These are phyloP conservation scores for Tetracladium marchalianum DNA, from an alignment of 495 filamentous ascomycete genomes.

Conservation along the genomic window DNA sequence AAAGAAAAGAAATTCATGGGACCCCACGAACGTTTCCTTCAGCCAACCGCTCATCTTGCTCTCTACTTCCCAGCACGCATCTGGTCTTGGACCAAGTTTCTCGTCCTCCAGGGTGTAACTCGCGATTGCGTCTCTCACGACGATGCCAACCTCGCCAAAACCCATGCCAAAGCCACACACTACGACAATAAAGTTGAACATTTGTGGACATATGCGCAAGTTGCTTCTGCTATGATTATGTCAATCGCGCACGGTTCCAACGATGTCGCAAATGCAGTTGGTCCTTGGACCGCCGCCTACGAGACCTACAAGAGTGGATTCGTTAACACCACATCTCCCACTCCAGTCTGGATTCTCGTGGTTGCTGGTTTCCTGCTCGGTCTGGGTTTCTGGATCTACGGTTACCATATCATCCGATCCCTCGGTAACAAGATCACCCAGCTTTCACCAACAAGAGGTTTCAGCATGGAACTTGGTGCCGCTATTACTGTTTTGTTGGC, in stretches of 20 bases:
- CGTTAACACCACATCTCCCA: conserved; percentile 38
- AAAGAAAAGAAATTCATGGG: conserved; percentile 11
- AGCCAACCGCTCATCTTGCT: conserved; percentile 6
- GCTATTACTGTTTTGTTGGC: conserved; percentile 58
- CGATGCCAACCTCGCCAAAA: conserved; percentile 41
- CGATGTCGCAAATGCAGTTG: conserved; percentile 67
- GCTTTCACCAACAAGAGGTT: conserved; percentile 57
- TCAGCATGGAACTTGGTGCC: conserved; percentile 56
- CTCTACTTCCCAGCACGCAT: conserved; percentile 28
- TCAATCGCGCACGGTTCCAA: conserved; percentile 74
- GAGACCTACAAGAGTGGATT: conserved; percentile 46
- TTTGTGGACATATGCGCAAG: conserved; percentile 64
- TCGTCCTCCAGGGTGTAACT: conserved; percentile 48
- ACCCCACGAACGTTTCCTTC: conserved; percentile 23
- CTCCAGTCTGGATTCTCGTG: conserved; percentile 56
- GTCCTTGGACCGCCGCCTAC: conserved; percentile 61
- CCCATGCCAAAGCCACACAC: conserved; percentile 51
- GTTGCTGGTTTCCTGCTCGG: conserved; percentile 49
- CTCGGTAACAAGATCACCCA: conserved; percentile 60
- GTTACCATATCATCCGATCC: conserved; percentile 59
- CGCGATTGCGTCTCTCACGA: conserved; percentile 44
- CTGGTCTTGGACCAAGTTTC: conserved; percentile 33
- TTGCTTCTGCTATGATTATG: conserved; percentile 62
- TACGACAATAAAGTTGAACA: conserved; percentile 72
- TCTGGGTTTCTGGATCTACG: conserved; percentile 60